phyloP scores from a whole-genome alignment of 306 rosid species.

The Gastrolobium villosum region DNA sequence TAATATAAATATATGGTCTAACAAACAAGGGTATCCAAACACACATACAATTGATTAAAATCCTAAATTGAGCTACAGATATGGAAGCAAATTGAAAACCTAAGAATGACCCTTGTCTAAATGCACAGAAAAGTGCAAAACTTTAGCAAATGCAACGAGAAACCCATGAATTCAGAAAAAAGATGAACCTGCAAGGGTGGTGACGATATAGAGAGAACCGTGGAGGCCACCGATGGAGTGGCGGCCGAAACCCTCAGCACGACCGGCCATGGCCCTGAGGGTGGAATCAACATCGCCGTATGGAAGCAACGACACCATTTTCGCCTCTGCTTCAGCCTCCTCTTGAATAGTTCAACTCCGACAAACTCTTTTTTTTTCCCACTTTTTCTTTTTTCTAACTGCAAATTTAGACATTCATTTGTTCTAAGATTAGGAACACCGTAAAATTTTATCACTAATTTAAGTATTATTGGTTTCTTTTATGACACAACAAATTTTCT shows the following conservation, averaged over 20 bases:
- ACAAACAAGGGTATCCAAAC: not conserved
- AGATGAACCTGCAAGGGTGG: conserved; percentile 62
- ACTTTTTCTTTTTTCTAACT: too few species aligned
- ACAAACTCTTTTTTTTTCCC: too few species aligned
- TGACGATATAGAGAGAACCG: conserved; percentile 66
- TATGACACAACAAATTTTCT: too few species aligned
- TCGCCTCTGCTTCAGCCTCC: not conserved
- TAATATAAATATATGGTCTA: not conserved
- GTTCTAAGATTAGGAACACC: too few species aligned
- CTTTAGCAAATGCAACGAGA: not conserved
- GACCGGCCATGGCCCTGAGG: conserved; percentile 63
- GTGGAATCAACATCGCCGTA: conserved; percentile 67
- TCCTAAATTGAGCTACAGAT: not conserved
- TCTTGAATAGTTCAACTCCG: not conserved
- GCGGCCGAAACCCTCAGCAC: conserved; percentile 75
- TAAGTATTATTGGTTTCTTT: too few species aligned
- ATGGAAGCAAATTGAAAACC: not conserved
- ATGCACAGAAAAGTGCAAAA: not conserved
- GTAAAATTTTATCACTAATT: too few species aligned
- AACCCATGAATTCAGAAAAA: too few species aligned
- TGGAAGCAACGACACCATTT: conserved; percentile 60
- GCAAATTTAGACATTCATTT: too few species aligned
- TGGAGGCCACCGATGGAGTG: conserved; percentile 67
- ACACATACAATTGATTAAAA: not conserved
- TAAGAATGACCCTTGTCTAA: not conserved